phyloP scores from a whole-genome alignment of 2,329 filamentous ascomycete species.

The Penicillium sp. region DNA sequence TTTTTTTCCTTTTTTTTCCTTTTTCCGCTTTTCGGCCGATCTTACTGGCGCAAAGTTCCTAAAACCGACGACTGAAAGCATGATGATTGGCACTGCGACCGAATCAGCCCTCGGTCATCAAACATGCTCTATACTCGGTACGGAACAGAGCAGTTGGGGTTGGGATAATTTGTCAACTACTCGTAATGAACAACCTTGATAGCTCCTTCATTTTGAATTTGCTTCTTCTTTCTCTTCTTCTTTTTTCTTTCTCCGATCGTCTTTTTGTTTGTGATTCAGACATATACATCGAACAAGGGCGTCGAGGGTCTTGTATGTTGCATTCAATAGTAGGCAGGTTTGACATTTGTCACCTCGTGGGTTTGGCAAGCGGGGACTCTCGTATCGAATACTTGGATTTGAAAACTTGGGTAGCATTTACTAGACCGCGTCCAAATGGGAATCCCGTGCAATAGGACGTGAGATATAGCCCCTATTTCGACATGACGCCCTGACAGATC shows the following conservation, averaged over 20 bases:
- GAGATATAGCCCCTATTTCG: neutral
- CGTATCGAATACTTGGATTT: conserved; percentile 9
- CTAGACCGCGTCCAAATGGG: conserved; percentile 15
- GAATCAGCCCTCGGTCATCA: conserved; percentile 15
- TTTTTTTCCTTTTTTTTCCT: conserved; percentile 1
- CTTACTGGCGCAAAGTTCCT: conserved; percentile 20
- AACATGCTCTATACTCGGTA: neutral
- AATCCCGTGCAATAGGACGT: conserved; percentile 7
- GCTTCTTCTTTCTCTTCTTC: neutral
- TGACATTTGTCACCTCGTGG: conserved; percentile 24
- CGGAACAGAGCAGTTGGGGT: neutral
- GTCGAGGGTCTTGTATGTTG: conserved; percentile 1
- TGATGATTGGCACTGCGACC: conserved; percentile 16
- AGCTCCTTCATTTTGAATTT: neutral
- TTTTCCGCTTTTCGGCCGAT: conserved; percentile 4
- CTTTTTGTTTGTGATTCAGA: conserved; percentile 13
- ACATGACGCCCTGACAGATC: neutral
- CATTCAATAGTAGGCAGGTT: conserved; percentile 13
- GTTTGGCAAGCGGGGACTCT: conserved; percentile 19
- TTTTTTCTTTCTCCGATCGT: neutral
- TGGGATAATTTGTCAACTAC: conserved; percentile 3
- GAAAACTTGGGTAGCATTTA: conserved; percentile 10
- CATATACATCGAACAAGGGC: conserved; percentile 5
- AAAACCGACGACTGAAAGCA: conserved; percentile 17
- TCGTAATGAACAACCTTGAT: neutral